Evolutionary conservation across 768 basidiomycete species (phyloP), one percentile per base, ranked within the genome.

Genomic region (Hortiboletus campestris): DNA sequence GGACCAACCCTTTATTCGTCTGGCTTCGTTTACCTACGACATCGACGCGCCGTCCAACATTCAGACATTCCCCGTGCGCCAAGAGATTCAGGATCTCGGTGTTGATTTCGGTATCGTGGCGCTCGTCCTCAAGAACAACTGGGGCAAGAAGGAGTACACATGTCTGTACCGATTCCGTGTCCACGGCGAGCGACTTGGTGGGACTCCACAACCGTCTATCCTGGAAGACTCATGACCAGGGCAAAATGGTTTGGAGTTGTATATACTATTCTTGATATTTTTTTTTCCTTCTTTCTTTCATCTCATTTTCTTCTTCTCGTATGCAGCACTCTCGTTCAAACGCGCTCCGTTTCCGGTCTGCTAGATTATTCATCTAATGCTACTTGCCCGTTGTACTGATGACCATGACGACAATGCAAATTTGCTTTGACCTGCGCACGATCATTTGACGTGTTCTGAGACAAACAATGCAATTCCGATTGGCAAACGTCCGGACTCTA

Each of bases 151-250:
- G 7, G 84, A 88, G 54, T 91, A 81, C 67, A 97, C 95, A 0
- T 98, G 96, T 71, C 72, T 98, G 38, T 98, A 94, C 72, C 84
- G 91, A 42, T 75, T 93, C 73, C 81, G 91, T 41, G 88, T 91
- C 31, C 90, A 92, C 63, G 91, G 91, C 16, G 74, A 81, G 61
- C 76, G 68, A 52, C 63, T 84, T 49, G 78, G 72, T 12, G 79
- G 75, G 49, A 62, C 67, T 19, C 76, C 78, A 7, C 60, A 69
- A 38, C 75, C 78, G 6, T 69, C 67, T 48, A 58, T 72, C 38
- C 66, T 63, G 41, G 62, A 61, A 13, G 54, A 61, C 25, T 53
- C 67, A 6, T 64, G 53, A 67, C 40, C 16, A 48, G 19, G 35
- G 41, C 25, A 42, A 36, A 14, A 31, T 22, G 42, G 17, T 13